Base-by-base conservation (phyloP, 495 filamentous ascomycete species). In the Aspergillus ostianus region DNA sequence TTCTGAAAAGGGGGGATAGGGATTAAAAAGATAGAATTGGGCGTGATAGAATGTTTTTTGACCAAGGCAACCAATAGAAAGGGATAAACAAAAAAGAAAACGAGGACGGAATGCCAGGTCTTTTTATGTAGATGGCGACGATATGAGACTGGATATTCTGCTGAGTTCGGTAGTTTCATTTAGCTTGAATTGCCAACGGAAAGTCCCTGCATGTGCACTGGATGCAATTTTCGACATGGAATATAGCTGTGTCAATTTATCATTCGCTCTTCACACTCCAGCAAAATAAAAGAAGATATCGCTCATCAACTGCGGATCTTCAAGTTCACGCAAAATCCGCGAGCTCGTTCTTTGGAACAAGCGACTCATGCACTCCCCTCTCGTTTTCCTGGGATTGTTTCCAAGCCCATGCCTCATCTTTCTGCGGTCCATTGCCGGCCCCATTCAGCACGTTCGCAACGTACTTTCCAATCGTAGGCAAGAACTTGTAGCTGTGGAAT, bases 401-500 rank as follows among this genome's bases (percentile, higher is more conserved):
- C 73, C 73, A 76, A 21, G 18, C 47, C 73, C 73, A 76, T 1
- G 61, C 57, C 46, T 55, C 18, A 53, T 73, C 71, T 51, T 68
- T 73, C 53, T 68, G 67, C 7, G 55, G 51, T 0, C 70, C 73
- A 51, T 73, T 74, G 45, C 64, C 59, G 18, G 47, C 45, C 0
- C 65, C 67, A 23, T 67, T 56, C 10, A 87, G 65, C 75, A 85
- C 73, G 51, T 80, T 67, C 1, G 77, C 74, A 4, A 86, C 80
- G 65, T 86, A 85, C 41, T 79, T 73, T 6, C 84, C 84, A 57
- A 86, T 70, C 7, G 77, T 77, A 0, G 84, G 84, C 27, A 86
- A 70, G 66, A 86, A 86, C 64, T 86, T 86, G 68, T 79, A 86
- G 49, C 72, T 74, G 63, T 80, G 80, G 15, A 74, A 78, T 6